Conservation (phyloP, 441 rosid genomes). For the Brassica balearica region DNA sequence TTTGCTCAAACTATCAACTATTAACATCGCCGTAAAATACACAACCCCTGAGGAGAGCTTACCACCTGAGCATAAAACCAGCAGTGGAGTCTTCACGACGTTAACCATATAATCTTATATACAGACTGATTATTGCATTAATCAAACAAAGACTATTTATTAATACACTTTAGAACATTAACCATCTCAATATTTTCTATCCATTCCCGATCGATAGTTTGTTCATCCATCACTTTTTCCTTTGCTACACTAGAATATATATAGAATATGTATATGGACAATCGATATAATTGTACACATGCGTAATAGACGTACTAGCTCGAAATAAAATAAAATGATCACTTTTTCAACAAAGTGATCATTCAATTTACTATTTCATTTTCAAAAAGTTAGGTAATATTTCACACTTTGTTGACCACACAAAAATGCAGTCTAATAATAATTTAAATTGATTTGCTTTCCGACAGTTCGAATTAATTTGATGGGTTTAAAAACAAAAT, state of each 20-base stretch:
- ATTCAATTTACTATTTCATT: not conserved
- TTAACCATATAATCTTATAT: not conserved
- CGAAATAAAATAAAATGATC: not conserved
- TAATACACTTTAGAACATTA: not conserved
- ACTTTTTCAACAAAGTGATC: conserved; percentile 1
- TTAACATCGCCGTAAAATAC: not conserved
- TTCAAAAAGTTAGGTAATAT: not conserved
- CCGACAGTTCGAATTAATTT: not conserved
- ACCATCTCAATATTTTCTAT: not conserved
- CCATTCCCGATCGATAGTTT: not conserved
- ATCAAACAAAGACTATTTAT: not conserved
- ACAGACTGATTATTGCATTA: not conserved
- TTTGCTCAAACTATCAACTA: not conserved
- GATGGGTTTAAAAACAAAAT: not conserved
- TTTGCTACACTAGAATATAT: not conserved
- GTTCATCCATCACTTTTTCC: not conserved
- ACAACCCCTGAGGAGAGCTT: not conserved
- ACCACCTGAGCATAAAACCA: not conserved
- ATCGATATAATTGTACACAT: not conserved
- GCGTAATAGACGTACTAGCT: not conserved
- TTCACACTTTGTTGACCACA: conserved; percentile 12
- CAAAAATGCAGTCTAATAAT: not conserved
- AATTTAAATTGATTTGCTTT: not conserved
- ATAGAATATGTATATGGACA: not conserved
- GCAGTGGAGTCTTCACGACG: not conserved